Evolutionary conservation across 164 flowering plant species (phyloP), one percentile per base, ranked within the genome.

Genomic region (Annona squamosa): DNA sequence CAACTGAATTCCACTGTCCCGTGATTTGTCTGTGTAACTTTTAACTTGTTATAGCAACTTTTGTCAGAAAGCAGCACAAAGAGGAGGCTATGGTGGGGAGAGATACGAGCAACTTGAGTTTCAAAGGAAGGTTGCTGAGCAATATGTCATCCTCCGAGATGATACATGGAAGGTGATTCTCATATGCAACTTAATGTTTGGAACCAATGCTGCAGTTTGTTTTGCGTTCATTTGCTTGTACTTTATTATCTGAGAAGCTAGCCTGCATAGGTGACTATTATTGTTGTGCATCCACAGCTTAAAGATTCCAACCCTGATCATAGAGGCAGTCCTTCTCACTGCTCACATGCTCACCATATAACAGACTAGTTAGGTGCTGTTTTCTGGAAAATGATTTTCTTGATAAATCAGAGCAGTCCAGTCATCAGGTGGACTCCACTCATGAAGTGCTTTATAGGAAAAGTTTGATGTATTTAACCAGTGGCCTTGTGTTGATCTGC

Each of bases 41-140:
- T 42, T 62, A 63, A 1, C 16, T 4, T 73, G 46, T 17, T 61
- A 73, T 10, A 67, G 66, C 43, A 68, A 76, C 37, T 61, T 42
- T 17, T 80, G 57, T 70, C 87, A 93, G 97, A 85, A 86, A 90
- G 98, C 97, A 72, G 87, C 97, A 45, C 87, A 90, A 82, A 87
- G 98, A 81, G 94, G 97, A 71, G 94, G 91, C 6, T 91, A 93
- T 81, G 97, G 98, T 63, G 90, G 78, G 48, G 98, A 93, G 85
- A 86, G 93, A 77, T 91, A 93, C 66, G 98, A 93, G 85, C 81
- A 88, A 77, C 89, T 91, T 64, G 97, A 91, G 71, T 93, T 93
- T 80, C 97, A 91, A 80, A 85, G 56, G 73, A 85, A 87, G 81
- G 98, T 93, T 73, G 80, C 85, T 13, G 76, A 82, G 59, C 74